Evolutionary conservation across 1,284 basidiomycete genomes (phyloP).

Genomic region (Farysia itapuensis): DNA sequence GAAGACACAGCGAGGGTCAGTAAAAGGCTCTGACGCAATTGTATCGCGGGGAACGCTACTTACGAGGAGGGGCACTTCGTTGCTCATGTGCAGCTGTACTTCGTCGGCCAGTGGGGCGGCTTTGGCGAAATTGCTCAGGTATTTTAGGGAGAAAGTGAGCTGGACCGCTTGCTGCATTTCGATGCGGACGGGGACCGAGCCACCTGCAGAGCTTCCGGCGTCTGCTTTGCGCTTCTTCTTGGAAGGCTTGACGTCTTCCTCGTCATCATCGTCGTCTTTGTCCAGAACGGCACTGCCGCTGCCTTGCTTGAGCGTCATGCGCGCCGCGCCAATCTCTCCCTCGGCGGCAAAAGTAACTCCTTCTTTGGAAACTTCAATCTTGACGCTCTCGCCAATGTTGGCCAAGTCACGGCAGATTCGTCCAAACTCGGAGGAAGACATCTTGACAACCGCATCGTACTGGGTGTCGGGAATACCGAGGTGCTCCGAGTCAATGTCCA

Average conservation of each 20-base stretch:
- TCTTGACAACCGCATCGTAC: constrained; percentile 89
- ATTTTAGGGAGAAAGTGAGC: constrained; percentile 94
- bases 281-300: constrained; percentile 59
- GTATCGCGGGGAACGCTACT: constrained; percentile 2
- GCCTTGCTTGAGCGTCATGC: constrained; percentile 78
- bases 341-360: constrained; percentile 91
- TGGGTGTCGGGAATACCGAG: constrained; percentile 98
- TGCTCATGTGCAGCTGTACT: constrained; percentile 64
- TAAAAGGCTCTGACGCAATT: not conserved
- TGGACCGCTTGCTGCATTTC: constrained; percentile 72
- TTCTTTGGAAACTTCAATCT: constrained; percentile 94
- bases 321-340: constrained; percentile 91
- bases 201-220: constrained; percentile 11
- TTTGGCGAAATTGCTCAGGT: constrained; percentile 96
- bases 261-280: constrained; percentile 55
- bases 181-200: constrained; percentile 61
- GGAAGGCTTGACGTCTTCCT: constrained; percentile 52
- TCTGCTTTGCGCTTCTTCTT: constrained; percentile 49
- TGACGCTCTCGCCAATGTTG: constrained; percentile 89
- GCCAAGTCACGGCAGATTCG: constrained; percentile 91
- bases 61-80: constrained; percentile 50
- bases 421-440: constrained; percentile 83
- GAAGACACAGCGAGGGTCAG: constrained; percentile 21
- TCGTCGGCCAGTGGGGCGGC: constrained; percentile 74
- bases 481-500: constrained; percentile 94